Conservation (phyloP, 2,329 filamentous ascomycete species). For the Xylariomycetidae sp. region DNA sequence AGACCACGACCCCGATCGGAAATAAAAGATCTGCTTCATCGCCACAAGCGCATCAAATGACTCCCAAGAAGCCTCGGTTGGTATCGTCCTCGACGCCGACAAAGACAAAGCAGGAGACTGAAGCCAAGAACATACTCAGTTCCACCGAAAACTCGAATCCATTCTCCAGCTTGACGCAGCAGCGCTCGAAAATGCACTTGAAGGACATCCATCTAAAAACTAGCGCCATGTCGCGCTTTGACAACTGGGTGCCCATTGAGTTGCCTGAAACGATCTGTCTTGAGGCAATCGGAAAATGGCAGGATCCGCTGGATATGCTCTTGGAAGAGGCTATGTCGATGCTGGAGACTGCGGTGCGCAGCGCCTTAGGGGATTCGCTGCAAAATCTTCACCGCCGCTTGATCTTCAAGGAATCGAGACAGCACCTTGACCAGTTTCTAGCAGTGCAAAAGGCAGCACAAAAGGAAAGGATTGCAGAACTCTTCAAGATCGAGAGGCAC, state of each 20-base stretch:
- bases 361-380: slow-evolving; percentile 39
- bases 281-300: slow-evolving; percentile 50
- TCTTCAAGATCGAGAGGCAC: slow-evolving; percentile 44
- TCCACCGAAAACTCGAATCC: no score
- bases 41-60: no score
- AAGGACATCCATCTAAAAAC: no score
- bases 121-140: no score
- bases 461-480: slow-evolving; percentile 28
- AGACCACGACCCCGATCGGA: background rate
- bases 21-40: no score
- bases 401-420: slow-evolving; percentile 39
- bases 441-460: slow-evolving; percentile 30
- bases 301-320: slow-evolving; percentile 39
- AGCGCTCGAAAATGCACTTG: no score
- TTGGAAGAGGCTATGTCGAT: slow-evolving; percentile 18
- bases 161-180: no score
- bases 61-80: no score
- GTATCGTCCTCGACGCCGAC: no score
- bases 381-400: slow-evolving; percentile 35
- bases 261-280: slow-evolving; percentile 52
- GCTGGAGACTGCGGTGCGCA: slow-evolving; percentile 36
- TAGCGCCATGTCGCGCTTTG: no score
- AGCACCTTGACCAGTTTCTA: slow-evolving; percentile 36
- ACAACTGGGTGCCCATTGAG: slow-evolving; percentile 49
- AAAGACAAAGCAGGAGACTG: no score